Base-by-base conservation (phyloP, 192 early-diverging fungal genomes). In the Coemansia pectinata region DNA sequence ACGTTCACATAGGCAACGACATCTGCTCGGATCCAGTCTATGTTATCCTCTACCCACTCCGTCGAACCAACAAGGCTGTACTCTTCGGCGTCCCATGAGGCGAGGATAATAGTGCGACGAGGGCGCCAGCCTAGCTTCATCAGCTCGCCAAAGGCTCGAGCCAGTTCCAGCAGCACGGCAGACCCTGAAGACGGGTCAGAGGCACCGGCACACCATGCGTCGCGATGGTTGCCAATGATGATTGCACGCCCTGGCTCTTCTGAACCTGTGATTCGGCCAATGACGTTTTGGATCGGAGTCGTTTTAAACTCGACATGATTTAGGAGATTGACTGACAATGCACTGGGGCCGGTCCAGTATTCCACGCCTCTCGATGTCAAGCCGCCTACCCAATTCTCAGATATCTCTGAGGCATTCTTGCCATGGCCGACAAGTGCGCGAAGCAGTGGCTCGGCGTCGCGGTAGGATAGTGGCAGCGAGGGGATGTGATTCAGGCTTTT, bases 81-180 rank as follows among this genome's bases (percentile, higher is more conserved):
- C 74, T 90, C 89, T 57, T 87, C 87, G 12, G 86, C 89, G 70
- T 90, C 89, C 89, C 89, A 90, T 31, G 86, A 87, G 5, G 83
- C 86, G 25, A 90, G 65, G 12, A 87, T 67, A 15, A 90, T 83
- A 7, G 88, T 87, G 44, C 89, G 82, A 23, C 84, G 73, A 25
- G 89, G 89, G 21, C 81, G 79, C 89, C 89, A 90, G 29, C 88
- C 89, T 17, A 80, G 65, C 62, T 78, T 74, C 27, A 82, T 58
- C 36, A 90, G 69, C 42, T 81, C 74, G n/a, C 88, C 77, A 33
- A 90, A 65, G 27, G 69, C 65, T 25, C 81, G 75, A 34, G 77
- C 88, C 0, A 87, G 52, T 53, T 90, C 89, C 44, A 90, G 55
- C 75, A 90, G 74, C 58, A 74, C 77, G 7, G 89, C 87, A 23